A percentile compares a stretch with the other conserved stretches of the same genome.
These are phyloP conservation scores for Talaromyces sp. DNA, from an alignment of 2,329 filamentous ascomycete species.

Conservation along the genomic window DNA sequence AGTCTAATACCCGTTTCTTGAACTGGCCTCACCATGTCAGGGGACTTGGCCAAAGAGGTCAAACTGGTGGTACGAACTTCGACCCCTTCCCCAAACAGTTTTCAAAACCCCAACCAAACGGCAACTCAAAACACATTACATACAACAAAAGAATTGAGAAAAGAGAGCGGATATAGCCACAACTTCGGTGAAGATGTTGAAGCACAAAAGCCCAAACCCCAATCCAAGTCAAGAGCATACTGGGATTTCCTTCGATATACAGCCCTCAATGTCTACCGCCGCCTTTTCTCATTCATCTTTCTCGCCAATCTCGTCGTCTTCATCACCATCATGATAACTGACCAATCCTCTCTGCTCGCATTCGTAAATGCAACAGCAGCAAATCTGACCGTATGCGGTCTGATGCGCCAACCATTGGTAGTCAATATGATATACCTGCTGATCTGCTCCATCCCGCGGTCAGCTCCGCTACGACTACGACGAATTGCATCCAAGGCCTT, in stretches of 20 bases:
- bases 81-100: not conserved
- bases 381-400: constrained; percentile 49
- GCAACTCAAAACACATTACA: not conserved
- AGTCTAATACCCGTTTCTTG: not conserved
- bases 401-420: constrained; percentile 55
- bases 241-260: constrained; percentile 34
- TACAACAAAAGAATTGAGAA: not conserved
- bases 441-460: constrained; percentile 47
- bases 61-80: not conserved
- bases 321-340: constrained; percentile 36
- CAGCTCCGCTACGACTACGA: constrained; percentile 48
- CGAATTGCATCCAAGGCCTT: constrained; percentile 52
- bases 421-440: constrained; percentile 52
- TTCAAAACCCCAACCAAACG: not conserved
- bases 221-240: constrained; percentile 23
- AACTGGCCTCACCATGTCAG: constrained; percentile 1
- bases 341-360: constrained; percentile 35
- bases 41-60: not conserved
- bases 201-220: constrained; percentile 26
- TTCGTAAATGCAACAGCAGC: constrained; percentile 46
- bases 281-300: constrained; percentile 45
- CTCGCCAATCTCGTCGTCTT: constrained; percentile 40
- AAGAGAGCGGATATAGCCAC: not conserved
- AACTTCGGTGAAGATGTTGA: constrained; percentile 20
- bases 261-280: constrained; percentile 43